Percentiles rank a stretch among this genome's conserved stretches.
These are phyloP conservation scores for Zygosaccharomyces bailii DNA, from an alignment of 805 yeast genomes.

Conservation along the genomic window DNA sequence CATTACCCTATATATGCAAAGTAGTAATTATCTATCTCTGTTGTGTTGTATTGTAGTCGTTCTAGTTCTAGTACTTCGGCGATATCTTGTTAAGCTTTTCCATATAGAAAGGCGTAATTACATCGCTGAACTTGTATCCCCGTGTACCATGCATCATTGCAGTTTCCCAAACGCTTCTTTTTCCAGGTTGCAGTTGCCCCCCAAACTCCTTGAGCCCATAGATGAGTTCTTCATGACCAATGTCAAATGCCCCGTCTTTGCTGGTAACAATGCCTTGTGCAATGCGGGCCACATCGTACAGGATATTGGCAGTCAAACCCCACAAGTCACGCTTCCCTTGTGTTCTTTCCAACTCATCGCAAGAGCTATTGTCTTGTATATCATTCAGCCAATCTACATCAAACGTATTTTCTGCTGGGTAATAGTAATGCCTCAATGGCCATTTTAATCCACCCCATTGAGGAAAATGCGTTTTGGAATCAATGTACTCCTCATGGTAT, in stretches of 20 bases:
- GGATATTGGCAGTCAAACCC: constrained; percentile 78
- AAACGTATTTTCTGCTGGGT: constrained; percentile 48
- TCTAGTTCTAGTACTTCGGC: constrained; percentile 2
- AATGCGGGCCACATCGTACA: constrained; percentile 65
- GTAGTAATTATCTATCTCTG: constrained; percentile 1
- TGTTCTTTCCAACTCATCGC: constrained; percentile 41
- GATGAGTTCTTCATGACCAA: constrained; percentile 67
- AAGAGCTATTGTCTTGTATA: constrained; percentile 57
- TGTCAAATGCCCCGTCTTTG: constrained; percentile 26
- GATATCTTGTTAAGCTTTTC: constrained; percentile 11
- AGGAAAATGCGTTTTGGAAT: constrained; percentile 35
- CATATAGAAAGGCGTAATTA: constrained; percentile 31
- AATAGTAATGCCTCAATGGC: constrained; percentile 59
- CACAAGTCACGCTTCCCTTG: constrained; percentile 63
- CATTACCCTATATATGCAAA: constrained; percentile 8
- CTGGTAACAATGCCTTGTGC: constrained; percentile 42
- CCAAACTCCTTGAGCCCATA: constrained; percentile 53
- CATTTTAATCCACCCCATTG: constrained; percentile 74
- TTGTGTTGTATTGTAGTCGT: constrained; percentile 5
- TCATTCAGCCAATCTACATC: constrained; percentile 65
- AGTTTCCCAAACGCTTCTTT: constrained; percentile 52
- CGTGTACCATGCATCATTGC: constrained; percentile 44
- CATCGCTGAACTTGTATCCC: constrained; percentile 33
- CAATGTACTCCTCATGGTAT: constrained; percentile 34
- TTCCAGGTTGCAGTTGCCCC: constrained; percentile 47